phyloP scores from a whole-genome alignment of 768 basidiomycete species.

The Termitomyces sp. region DNA sequence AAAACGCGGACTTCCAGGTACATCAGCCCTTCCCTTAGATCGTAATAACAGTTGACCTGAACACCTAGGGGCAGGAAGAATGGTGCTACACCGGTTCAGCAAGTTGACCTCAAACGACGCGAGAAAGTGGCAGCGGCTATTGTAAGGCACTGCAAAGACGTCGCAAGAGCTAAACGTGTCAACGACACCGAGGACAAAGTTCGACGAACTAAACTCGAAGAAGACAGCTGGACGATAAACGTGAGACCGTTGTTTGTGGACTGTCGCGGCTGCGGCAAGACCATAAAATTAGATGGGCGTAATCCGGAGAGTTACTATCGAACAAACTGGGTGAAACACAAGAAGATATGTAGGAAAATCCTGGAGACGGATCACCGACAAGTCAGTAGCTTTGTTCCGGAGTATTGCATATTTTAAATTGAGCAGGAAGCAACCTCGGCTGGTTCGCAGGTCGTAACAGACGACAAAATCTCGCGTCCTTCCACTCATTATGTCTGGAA shows the following conservation, averaged over 20 bases:
- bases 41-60: neutral
- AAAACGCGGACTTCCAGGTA: neutral
- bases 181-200: neutral
- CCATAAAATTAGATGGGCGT: constrained; percentile 15
- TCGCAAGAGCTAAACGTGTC: neutral
- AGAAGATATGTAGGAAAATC: constrained; percentile 13
- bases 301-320: constrained; percentile 13
- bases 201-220: constrained; percentile 8
- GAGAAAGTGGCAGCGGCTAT: neutral
- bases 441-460: neutral
- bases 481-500: neutral
- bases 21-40: no score
- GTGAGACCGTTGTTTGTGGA: constrained; percentile 15
- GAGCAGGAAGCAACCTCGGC: no score
- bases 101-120: neutral
- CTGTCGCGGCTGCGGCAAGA: constrained; percentile 13
- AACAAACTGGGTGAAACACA: constrained; percentile 18
- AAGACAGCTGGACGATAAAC: constrained; percentile 14
- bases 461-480: neutral
- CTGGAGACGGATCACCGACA: neutral
- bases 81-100: neutral
- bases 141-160: neutral
- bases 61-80: neutral
- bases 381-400: neutral
- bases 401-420: neutral